These are phyloP conservation scores for Amanita pallidorosea DNA, from an alignment of 768 basidiomycete species.

Conservation along the genomic window DNA sequence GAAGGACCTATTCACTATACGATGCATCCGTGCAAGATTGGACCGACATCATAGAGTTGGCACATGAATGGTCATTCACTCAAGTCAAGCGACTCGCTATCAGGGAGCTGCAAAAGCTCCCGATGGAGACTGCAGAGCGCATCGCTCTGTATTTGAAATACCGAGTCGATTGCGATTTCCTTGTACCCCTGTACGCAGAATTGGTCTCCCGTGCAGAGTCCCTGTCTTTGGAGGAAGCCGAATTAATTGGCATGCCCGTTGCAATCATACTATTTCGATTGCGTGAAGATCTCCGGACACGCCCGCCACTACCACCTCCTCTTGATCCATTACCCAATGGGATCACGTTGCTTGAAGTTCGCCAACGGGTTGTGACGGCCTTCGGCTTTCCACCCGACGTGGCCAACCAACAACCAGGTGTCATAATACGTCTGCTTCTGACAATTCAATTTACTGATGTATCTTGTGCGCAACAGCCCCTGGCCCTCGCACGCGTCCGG, in stretches of 20 bases:
- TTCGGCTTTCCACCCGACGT: neutral
- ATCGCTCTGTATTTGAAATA: conserved; percentile 36
- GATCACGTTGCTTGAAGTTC: neutral
- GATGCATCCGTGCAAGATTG: conserved; percentile 39
- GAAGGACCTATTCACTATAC: conserved; percentile 47
- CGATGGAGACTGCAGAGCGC: conserved; percentile 38
- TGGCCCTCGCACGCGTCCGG: neutral
- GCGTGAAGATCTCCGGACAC: neutral
- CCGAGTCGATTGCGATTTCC: conserved; percentile 22
- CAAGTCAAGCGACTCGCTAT: conserved; percentile 43
- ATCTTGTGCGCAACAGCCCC: neutral
- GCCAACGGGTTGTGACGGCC: neutral
- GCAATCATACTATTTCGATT: conserved; percentile 9
- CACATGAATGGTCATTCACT: conserved; percentile 43
- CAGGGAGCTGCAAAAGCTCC: conserved; percentile 37
- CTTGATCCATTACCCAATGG: neutral
- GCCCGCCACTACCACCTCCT: neutral
- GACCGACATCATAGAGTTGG: conserved; percentile 41
- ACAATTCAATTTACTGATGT: neutral
- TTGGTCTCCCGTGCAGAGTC: conserved; percentile 28
- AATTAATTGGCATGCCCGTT: conserved; percentile 29
- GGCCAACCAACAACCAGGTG: neutral
- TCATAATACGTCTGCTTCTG: neutral
- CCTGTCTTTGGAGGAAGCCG: conserved; percentile 33
- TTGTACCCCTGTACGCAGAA: conserved; percentile 31